Percentiles rank a stretch among this genome's conserved stretches.
phyloP scores from a whole-genome alignment of 2,329 filamentous ascomycete species.

The Diaporthe ampelina region DNA sequence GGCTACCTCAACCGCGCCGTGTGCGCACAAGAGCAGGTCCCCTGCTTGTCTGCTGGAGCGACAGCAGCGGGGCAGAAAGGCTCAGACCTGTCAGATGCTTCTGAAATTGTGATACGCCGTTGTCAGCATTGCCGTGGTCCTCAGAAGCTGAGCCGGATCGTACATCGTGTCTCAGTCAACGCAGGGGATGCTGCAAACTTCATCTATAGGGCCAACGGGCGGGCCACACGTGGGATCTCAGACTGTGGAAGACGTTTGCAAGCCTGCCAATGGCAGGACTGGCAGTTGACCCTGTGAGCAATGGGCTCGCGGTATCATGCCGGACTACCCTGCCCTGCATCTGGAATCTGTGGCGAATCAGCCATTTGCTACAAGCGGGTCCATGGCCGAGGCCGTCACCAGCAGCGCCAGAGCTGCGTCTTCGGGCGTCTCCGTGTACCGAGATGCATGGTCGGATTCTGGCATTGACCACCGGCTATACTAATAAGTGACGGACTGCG shows the following conservation, averaged over 20 bases:
- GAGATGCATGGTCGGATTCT: slow-evolving; percentile 31
- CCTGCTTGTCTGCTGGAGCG: neutral
- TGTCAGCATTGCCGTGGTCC: neutral
- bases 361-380: neutral
- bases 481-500: slow-evolving; percentile 17
- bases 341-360: slow-evolving; percentile 14
- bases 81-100: neutral
- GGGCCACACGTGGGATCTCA: slow-evolving; percentile 39
- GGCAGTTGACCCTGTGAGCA: neutral
- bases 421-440: slow-evolving; percentile 39
- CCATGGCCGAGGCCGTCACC: slow-evolving; percentile 23
- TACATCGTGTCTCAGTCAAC: slow-evolving; percentile 40
- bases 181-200: slow-evolving; percentile 32
- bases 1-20: slow-evolving; percentile 4
- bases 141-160: slow-evolving; percentile 28
- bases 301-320: neutral
- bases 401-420: neutral
- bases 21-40: neutral
- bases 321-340: slow-evolving; percentile 20
- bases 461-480: slow-evolving; percentile 2
- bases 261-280: slow-evolving; percentile 13
- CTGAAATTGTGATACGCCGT: neutral
- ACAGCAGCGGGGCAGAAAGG: neutral
- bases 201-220: slow-evolving; percentile 36
- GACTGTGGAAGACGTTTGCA: slow-evolving; percentile 14